Percentiles rank a stretch among this genome's conserved stretches.
Conservation (phyloP, 176 grass and related monocot species). For the Triticum turgidum region DNA sequence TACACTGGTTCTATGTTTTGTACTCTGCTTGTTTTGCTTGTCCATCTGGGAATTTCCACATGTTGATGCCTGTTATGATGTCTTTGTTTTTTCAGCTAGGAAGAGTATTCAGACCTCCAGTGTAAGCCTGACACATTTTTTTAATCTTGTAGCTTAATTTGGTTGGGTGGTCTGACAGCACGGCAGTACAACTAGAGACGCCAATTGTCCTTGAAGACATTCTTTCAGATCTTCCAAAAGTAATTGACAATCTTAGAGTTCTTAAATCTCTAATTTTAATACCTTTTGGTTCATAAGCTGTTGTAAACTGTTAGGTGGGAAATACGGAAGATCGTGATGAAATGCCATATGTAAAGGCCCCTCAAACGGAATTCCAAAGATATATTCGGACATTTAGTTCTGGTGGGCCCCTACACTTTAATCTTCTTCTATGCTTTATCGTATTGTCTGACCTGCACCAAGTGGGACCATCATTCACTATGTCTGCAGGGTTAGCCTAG, state of each 20-base stretch:
- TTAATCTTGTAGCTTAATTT: slow-evolving; percentile 60
- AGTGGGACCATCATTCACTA: too few species aligned
- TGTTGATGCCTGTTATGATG: slow-evolving; percentile 5
- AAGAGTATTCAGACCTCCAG: slow-evolving; percentile 13
- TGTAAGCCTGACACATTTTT: slow-evolving; percentile 30
- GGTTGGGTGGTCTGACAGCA: slow-evolving; percentile 67
- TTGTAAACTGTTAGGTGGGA: slow-evolving; percentile 51
- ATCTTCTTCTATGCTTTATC: background rate
- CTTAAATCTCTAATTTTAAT: slow-evolving; percentile 13
- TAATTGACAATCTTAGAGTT: slow-evolving; percentile 41
- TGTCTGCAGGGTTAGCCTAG: too few species aligned
- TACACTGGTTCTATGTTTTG: background rate
- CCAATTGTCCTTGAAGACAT: slow-evolving; percentile 80
- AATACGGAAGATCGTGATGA: slow-evolving; percentile 71
- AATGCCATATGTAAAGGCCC: slow-evolving; percentile 70
- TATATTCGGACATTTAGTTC: slow-evolving; percentile 70
- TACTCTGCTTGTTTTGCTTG: slow-evolving; percentile 8
- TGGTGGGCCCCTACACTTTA: slow-evolving; percentile 40
- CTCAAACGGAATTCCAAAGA: slow-evolving; percentile 87
- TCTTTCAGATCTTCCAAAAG: slow-evolving; percentile 88
- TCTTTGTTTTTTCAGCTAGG: background rate
- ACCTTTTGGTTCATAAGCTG: slow-evolving; percentile 17
- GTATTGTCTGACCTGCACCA: too few species aligned
- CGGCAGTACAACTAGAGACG: slow-evolving; percentile 58
- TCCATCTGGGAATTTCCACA: slow-evolving; percentile 22